phyloP scores from a whole-genome alignment of 2,329 filamentous ascomycete species.

The Sporothrix inflata region DNA sequence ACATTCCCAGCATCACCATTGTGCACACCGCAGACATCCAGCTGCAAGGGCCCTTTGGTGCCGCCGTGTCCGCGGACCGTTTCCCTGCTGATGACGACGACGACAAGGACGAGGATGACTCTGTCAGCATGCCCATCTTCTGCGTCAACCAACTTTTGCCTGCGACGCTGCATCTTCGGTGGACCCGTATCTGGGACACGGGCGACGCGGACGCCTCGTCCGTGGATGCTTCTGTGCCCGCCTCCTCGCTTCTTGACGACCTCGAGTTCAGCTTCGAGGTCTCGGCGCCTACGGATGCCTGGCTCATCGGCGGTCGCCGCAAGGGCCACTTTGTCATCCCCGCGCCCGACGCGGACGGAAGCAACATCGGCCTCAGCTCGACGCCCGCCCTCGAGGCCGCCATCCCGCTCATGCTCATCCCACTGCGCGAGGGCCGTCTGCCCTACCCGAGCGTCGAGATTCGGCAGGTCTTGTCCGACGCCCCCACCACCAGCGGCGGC shows the following conservation, averaged over 20 bases:
- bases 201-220: slow-evolving; percentile 40
- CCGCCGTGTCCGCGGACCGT: slow-evolving; percentile 36
- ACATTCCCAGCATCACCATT: slow-evolving; percentile 80
- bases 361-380: slow-evolving; percentile 40
- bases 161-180: slow-evolving; percentile 63
- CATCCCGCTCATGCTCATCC: slow-evolving; percentile 76
- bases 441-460: slow-evolving; percentile 80
- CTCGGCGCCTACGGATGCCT: slow-evolving; percentile 70
- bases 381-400: slow-evolving; percentile 55
- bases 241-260: slow-evolving; percentile 39
- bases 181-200: slow-evolving; percentile 66
- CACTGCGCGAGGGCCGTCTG: slow-evolving; percentile 76
- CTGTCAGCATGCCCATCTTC: slow-evolving; percentile 46
- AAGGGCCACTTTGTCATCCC: slow-evolving; percentile 76
- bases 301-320: slow-evolving; percentile 82
- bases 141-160: slow-evolving; percentile 67
- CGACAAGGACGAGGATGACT: background rate
- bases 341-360: slow-evolving; percentile 31
- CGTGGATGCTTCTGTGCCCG: background rate
- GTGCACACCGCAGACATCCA: slow-evolving; percentile 77
- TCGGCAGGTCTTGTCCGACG: slow-evolving; percentile 54
- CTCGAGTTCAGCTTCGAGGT: slow-evolving; percentile 85
- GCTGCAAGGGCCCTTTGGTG: slow-evolving; percentile 47
- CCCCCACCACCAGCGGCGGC: slow-evolving; percentile 14
- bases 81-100: slow-evolving; percentile 31